Conservation (phyloP, 306 rosid species). For the Quercus parvula region DNA sequence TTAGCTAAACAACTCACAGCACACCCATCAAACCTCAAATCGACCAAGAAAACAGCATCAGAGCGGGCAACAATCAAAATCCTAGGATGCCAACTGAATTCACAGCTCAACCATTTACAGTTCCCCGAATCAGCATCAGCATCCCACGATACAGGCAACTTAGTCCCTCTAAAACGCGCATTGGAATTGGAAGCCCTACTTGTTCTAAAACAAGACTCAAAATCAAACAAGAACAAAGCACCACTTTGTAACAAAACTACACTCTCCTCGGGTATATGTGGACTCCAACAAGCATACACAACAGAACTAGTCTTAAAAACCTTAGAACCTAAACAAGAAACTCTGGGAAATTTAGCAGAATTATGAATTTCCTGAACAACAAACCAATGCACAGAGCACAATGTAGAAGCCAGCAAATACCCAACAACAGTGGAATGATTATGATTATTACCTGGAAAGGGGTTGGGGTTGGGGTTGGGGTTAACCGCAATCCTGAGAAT, state of each 20-base stretch:
- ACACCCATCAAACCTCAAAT: slow-evolving; percentile 40
- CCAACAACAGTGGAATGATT: slow-evolving; percentile 33
- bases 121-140: slow-evolving; percentile 20
- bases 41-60: slow-evolving; percentile 63
- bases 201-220: slow-evolving; percentile 1
- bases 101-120: slow-evolving; percentile 59
- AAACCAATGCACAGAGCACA: slow-evolving; percentile 63
- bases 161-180: slow-evolving; percentile 38
- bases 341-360: background rate
- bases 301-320: slow-evolving; percentile 19
- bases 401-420: slow-evolving; percentile 45
- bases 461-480: too few species aligned
- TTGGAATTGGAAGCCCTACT: background rate
- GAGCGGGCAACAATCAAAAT: slow-evolving; percentile 54
- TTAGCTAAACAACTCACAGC: slow-evolving; percentile 47
- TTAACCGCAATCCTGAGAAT: slow-evolving; percentile 41
- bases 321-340: slow-evolving; percentile 40
- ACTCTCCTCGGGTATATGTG: too few species aligned
- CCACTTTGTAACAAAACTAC: too few species aligned
- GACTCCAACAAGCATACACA: too few species aligned
- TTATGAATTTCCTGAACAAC: background rate
- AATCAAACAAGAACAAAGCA: too few species aligned
- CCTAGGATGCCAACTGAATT: slow-evolving; percentile 70
- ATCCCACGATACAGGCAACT: slow-evolving; percentile 48
- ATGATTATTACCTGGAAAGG: too few species aligned